Percentiles rank a stretch among this genome's conserved stretches.
These are phyloP conservation scores for Alloascoidea hylecoeti DNA, from an alignment of 805 yeast species.

Conservation along the genomic window DNA sequence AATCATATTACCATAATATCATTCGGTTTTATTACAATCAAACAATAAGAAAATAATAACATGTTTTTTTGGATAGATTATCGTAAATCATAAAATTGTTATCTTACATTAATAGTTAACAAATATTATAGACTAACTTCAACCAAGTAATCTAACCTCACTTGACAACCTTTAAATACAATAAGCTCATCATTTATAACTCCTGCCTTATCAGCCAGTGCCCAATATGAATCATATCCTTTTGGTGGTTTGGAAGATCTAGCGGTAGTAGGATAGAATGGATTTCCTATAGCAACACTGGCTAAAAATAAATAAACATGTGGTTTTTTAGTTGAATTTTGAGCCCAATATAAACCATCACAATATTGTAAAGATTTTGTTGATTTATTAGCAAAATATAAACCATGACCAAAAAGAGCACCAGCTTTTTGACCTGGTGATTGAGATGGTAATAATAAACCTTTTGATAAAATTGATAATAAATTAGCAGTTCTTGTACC, in stretches of 20 bases:
- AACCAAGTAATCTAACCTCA: neutral
- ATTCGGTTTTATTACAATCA: too few species aligned
- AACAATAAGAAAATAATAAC: too few species aligned
- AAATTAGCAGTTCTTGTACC: neutral
- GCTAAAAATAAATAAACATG: neutral
- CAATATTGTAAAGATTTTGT: neutral
- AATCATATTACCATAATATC: too few species aligned
- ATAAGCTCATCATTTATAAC: neutral
- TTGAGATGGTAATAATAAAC: neutral
- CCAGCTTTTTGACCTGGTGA: neutral
- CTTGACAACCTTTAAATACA: neutral
- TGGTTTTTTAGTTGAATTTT: neutral
- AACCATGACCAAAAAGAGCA: neutral
- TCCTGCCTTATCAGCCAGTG: neutral
- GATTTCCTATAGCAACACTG: neutral
- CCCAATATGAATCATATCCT: neutral
- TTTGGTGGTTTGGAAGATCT: neutral
- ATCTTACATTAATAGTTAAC: too few species aligned
- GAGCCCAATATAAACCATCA: neutral
- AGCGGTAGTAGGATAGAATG: neutral
- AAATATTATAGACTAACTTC: slow-evolving; percentile 2
- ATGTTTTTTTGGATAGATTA: too few species aligned
- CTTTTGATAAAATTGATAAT: neutral
- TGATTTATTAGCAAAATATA: neutral
- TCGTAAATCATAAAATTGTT: too few species aligned